Percentiles rank a stretch among this genome's conserved stretches.
phyloP scores from a whole-genome alignment of 208 protist species.

The Trypanosoma vivax region DNA sequence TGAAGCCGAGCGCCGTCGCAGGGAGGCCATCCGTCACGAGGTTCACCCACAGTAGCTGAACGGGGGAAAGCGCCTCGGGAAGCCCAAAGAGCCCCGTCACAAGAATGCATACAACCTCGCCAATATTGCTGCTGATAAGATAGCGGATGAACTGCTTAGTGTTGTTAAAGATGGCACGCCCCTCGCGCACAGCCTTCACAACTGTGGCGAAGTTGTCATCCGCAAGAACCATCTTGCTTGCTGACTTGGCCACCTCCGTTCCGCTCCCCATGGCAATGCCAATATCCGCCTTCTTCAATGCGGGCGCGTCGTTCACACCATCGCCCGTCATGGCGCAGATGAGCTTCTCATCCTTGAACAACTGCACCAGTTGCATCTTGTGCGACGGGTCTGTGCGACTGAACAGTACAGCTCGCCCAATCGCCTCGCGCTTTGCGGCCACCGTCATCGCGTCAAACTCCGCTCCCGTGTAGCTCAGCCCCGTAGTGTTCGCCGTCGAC shows the following conservation, averaged over 20 bases:
- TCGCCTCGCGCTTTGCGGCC: slow-evolving; percentile 41
- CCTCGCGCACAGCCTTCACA: slow-evolving; percentile 93
- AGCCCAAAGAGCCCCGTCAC: slow-evolving; percentile 82
- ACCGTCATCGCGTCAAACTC: slow-evolving; percentile 69
- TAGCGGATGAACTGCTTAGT: slow-evolving; percentile 98
- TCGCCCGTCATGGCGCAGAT: slow-evolving; percentile 90
- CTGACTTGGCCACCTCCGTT: slow-evolving; percentile 96
- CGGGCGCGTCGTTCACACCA: slow-evolving; percentile 92
- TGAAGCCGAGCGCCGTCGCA: slow-evolving; percentile 94
- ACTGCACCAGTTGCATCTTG: slow-evolving; percentile 82
- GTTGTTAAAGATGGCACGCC: slow-evolving; percentile 95
- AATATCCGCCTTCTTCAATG: slow-evolving; percentile 98
- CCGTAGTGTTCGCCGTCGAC: slow-evolving; percentile 18
- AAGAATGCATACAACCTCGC: slow-evolving; percentile 90
- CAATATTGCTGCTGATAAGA: slow-evolving; percentile 96
- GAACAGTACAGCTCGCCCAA: slow-evolving; percentile 67
- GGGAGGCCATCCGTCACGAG: slow-evolving; percentile 98
- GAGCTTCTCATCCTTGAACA: slow-evolving; percentile 75
- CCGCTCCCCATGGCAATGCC: slow-evolving; percentile 98
- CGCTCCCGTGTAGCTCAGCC: slow-evolving; percentile 58
- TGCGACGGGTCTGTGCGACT: slow-evolving; percentile 79
- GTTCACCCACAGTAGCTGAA: slow-evolving; percentile 98
- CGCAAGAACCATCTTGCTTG: slow-evolving; percentile 93
- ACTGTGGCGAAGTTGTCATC: slow-evolving; percentile 97
- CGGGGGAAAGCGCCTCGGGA: slow-evolving; percentile 92